A percentile compares a stretch with the other conserved stretches of the same genome.
Evolutionary conservation across 2,329 filamentous ascomycete species (phyloP).

Genomic region (Tolypocladium pustulatum): DNA sequence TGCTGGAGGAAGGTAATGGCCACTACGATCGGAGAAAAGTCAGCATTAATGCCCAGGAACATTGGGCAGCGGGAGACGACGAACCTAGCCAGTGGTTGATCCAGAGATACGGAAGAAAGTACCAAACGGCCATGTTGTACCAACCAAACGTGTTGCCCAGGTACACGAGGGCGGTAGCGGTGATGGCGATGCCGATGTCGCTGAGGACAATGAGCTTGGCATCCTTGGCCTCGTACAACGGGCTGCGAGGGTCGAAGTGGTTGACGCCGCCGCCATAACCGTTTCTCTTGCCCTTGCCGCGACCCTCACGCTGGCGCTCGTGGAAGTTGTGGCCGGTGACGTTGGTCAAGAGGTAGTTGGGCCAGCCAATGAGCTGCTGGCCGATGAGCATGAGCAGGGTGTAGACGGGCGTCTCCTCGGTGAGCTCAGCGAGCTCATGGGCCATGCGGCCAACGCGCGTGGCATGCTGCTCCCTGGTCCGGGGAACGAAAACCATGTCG

Average conservation of each 20-base stretch:
- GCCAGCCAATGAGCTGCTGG: slow-evolving; percentile 92
- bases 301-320: slow-evolving; percentile 81
- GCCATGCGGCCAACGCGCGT: slow-evolving; percentile 60
- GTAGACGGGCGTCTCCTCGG: slow-evolving; percentile 86
- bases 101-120: slow-evolving; percentile 90
- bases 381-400: slow-evolving; percentile 63
- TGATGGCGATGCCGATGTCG: slow-evolving; percentile 68
- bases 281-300: slow-evolving; percentile 86
- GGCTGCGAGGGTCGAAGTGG: slow-evolving; percentile 85
- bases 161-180: slow-evolving; percentile 49
- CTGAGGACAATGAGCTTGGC: slow-evolving; percentile 78
- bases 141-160: slow-evolving; percentile 73
- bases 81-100: slow-evolving; percentile 98
- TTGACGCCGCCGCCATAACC: slow-evolving; percentile 74
- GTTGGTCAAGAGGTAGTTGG: slow-evolving; percentile 81
- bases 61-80: slow-evolving; percentile 22
- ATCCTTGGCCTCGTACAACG: slow-evolving; percentile 85
- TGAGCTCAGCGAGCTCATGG: slow-evolving; percentile 79
- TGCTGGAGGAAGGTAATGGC: slow-evolving; percentile 97
- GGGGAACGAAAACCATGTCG: slow-evolving; percentile 98
- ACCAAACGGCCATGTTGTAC: slow-evolving; percentile 86
- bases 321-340: slow-evolving; percentile 96
- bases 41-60: slow-evolving; percentile 2
- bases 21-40: slow-evolving; percentile 46
- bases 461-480: slow-evolving; percentile 75